A percentile compares a stretch with the other conserved stretches of the same genome.
phyloP scores from a whole-genome alignment of 1,139 yeast species.

The Scheffersomyces titani region DNA sequence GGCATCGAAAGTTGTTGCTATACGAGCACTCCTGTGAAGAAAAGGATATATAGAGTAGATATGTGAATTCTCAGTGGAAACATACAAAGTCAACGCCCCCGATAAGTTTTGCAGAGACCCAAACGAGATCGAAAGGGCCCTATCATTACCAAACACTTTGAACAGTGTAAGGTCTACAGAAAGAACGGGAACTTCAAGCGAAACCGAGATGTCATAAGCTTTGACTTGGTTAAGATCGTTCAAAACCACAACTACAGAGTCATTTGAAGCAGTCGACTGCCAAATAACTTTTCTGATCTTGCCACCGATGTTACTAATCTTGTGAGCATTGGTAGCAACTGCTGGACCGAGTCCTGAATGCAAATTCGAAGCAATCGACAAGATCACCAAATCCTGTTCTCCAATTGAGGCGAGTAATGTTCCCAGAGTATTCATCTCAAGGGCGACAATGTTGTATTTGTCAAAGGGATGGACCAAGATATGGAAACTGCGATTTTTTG shows the following conservation, averaged over 20 bases:
- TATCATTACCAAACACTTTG: slow-evolving; percentile 14
- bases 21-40: slow-evolving; percentile 15
- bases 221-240: slow-evolving; percentile 22
- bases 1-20: slow-evolving; percentile 25
- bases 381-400: slow-evolving; percentile 23
- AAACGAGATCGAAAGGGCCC: slow-evolving; percentile 33
- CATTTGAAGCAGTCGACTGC: slow-evolving; percentile 30
- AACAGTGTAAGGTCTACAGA: slow-evolving; percentile 18
- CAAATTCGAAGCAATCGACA: slow-evolving; percentile 23
- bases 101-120: slow-evolving; percentile 31
- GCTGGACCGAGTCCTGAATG: slow-evolving; percentile 11
- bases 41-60: slow-evolving; percentile 40
- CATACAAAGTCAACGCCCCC: slow-evolving; percentile 39
- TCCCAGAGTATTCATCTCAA: slow-evolving; percentile 31
- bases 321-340: slow-evolving; percentile 14
- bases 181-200: slow-evolving; percentile 26
- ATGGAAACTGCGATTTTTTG: slow-evolving; percentile 22
- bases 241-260: slow-evolving; percentile 34
- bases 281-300: slow-evolving; percentile 30
- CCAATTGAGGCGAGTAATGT: slow-evolving; percentile 37
- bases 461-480: slow-evolving; percentile 10
- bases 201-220: slow-evolving; percentile 31
- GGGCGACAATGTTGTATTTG: slow-evolving; percentile 21
- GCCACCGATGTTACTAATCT: slow-evolving; percentile 17
- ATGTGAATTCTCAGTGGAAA: slow-evolving; percentile 24